Percentiles rank a stretch among this genome's conserved stretches.
Conservation (phyloP, 1,284 basidiomycete genomes). For the Ustilago cynodontis region DNA sequence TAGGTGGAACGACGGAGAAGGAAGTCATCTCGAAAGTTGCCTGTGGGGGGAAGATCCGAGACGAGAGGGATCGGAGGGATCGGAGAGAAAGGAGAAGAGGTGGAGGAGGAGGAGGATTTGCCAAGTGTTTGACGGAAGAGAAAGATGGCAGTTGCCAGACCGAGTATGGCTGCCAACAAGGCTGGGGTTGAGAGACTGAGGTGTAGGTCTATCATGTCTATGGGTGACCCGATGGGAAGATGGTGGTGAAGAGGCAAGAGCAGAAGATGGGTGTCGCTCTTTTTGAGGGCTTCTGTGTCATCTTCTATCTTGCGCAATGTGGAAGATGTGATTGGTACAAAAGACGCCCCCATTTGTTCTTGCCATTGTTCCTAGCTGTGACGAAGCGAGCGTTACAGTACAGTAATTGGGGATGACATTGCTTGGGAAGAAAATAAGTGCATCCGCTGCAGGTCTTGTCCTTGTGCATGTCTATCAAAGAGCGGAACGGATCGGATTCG, state of each 20-base stretch:
- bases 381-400: no score
- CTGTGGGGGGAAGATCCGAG: background rate
- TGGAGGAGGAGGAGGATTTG: background rate
- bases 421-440: no score
- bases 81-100: background rate
- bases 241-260: no score
- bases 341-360: no score
- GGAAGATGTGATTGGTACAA: background rate
- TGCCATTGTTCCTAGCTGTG: background rate
- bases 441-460: no score
- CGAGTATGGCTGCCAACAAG: background rate
- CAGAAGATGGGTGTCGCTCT: background rate
- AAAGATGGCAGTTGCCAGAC: background rate
- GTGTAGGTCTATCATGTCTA: background rate
- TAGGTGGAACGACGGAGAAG: background rate
- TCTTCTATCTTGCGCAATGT: background rate
- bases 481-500: no score
- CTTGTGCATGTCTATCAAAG: no score
- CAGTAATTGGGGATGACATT: no score
- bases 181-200: slow-evolving; percentile 1
- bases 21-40: slow-evolving; percentile 14
- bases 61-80: slow-evolving; percentile 6
- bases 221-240: background rate
- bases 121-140: background rate
- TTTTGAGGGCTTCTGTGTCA: background rate